A percentile compares a stretch with the other conserved stretches of the same genome.
phyloP scores from a whole-genome alignment of 2,329 filamentous ascomycete genomes.

The Lojkania enalia region DNA sequence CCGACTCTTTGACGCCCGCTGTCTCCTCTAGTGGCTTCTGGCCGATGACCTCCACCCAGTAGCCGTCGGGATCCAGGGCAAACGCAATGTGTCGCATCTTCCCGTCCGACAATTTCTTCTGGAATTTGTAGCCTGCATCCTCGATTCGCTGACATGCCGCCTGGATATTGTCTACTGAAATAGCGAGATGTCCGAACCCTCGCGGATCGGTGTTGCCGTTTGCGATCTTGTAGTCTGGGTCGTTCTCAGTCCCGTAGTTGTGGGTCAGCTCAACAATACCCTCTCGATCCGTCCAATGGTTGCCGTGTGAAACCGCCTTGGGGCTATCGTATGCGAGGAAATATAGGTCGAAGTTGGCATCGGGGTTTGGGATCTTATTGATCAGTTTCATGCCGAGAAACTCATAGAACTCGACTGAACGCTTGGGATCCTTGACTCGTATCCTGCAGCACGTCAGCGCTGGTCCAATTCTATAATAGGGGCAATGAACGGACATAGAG shows the following conservation, averaged over 20 bases:
- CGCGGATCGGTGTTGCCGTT: constrained; percentile 93
- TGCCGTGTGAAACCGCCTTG: constrained; percentile 71
- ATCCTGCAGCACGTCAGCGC: constrained; percentile 60
- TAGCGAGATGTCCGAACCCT: constrained; percentile 81
- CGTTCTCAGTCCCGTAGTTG: constrained; percentile 86
- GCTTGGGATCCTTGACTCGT: constrained; percentile 91
- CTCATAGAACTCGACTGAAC: constrained; percentile 86
- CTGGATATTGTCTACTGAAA: constrained; percentile 71
- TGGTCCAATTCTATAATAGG: background rate
- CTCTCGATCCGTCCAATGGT: constrained; percentile 79
- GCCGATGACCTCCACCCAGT: constrained; percentile 76
- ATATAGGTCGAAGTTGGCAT: constrained; percentile 92
- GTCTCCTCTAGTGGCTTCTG: constrained; percentile 73
- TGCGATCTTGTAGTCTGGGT: constrained; percentile 76
- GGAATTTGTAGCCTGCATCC: constrained; percentile 87
- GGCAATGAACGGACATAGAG: constrained; percentile 48
- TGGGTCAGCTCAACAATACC: constrained; percentile 85
- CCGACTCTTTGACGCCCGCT: constrained; percentile 71
- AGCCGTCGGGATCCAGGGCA: constrained; percentile 78
- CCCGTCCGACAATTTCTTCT: constrained; percentile 91
- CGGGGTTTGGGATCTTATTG: constrained; percentile 78
- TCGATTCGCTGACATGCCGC: constrained; percentile 87
- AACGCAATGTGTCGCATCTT: constrained; percentile 77
- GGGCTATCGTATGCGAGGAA: constrained; percentile 88
- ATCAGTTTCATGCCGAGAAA: constrained; percentile 85